Evolutionary conservation across 305 asterid species (phyloP), one percentile per base, ranked within the genome.

Genomic region (Fraxinus angustifolia): DNA sequence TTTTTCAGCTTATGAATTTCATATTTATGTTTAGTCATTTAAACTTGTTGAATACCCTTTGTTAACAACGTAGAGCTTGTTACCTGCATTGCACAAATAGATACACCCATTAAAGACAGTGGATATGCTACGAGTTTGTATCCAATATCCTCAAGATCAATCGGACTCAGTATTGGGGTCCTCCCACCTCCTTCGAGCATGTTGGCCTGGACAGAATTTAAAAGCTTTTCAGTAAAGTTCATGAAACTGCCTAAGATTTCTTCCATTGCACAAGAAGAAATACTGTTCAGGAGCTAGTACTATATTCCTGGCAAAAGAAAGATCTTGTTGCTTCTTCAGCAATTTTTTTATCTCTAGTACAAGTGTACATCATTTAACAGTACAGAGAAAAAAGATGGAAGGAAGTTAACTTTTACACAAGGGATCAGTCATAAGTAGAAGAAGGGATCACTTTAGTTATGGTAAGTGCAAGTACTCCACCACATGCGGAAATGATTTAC

Each of bases 161-260:
- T 83, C 30, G 99, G 99, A 87, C 89, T 90, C 45, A 90, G 87
- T 86, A 95, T 92, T 71, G 99, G 99, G 77, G 99, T 95, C 87
- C 85, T 92, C 70, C 99, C 99, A 40, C 99, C 99, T 81, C 99
- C 99, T 90, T 95, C 99, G 74, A 95, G 98, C 99, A 95, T 93
- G 90, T 90, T 95, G 72, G 97, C 99, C 99, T 95, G 85, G 79
- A 72, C 62, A 88, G 80, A 56, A 77, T 81, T 77, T 73, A 81
- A 65, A 77, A 83, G 74, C 56, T 73, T 76, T 36, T 78, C 82
- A 87, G 79, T 75, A 67, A 19, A 70, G 3, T 76, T 78, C 75
- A 42, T 71, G 12, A 45, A 65, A 65, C 17, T 11, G 23, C 73
- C 17, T 8, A 26, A 65, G 73, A 65, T 26, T 65, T 65, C 35